A percentile compares a stretch with the other conserved stretches of the same genome.
Conservation (phyloP, 2,329 filamentous ascomycete genomes). For the Alternaria sp. region DNA sequence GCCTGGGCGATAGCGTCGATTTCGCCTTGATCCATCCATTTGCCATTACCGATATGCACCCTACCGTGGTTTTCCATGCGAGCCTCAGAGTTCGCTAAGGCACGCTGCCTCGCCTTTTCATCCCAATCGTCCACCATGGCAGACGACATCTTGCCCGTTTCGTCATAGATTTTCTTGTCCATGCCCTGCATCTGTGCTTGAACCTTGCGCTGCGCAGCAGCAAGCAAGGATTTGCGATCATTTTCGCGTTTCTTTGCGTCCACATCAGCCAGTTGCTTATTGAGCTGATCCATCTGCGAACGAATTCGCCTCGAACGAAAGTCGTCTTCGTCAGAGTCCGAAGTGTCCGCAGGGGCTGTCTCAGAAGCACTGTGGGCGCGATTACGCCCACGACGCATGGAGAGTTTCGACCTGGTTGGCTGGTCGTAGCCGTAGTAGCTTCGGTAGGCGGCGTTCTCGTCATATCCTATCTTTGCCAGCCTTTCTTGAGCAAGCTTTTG, state of each 20-base stretch:
- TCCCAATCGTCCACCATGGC: slow-evolving; percentile 80
- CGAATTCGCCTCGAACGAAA: slow-evolving; percentile 76
- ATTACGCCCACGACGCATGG: slow-evolving; percentile 61
- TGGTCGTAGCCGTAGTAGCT: slow-evolving; percentile 75
- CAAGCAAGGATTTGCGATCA: slow-evolving; percentile 78
- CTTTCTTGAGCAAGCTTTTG: slow-evolving; percentile 86
- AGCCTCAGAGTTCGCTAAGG: slow-evolving; percentile 69
- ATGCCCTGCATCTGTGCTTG: slow-evolving; percentile 78
- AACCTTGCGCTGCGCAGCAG: slow-evolving; percentile 86
- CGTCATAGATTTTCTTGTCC: slow-evolving; percentile 79
- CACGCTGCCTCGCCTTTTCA: slow-evolving; percentile 73
- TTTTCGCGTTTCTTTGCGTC: slow-evolving; percentile 76
- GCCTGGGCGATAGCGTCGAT: slow-evolving; percentile 80
- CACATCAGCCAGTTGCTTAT: slow-evolving; percentile 70
- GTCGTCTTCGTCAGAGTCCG: slow-evolving; percentile 63
- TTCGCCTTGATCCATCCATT: slow-evolving; percentile 78
- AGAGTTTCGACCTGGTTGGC: slow-evolving; percentile 61
- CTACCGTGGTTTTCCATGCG: slow-evolving; percentile 66
- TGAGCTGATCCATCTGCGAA: slow-evolving; percentile 81
- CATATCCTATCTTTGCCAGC: slow-evolving; percentile 79
- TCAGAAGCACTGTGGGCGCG: slow-evolving; percentile 73
- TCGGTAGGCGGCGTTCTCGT: slow-evolving; percentile 71
- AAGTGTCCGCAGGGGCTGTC: slow-evolving; percentile 43
- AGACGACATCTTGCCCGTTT: slow-evolving; percentile 77
- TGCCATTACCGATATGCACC: slow-evolving; percentile 79